phyloP scores from a whole-genome alignment of 768 basidiomycete genomes.

The Amanita rimosa region DNA sequence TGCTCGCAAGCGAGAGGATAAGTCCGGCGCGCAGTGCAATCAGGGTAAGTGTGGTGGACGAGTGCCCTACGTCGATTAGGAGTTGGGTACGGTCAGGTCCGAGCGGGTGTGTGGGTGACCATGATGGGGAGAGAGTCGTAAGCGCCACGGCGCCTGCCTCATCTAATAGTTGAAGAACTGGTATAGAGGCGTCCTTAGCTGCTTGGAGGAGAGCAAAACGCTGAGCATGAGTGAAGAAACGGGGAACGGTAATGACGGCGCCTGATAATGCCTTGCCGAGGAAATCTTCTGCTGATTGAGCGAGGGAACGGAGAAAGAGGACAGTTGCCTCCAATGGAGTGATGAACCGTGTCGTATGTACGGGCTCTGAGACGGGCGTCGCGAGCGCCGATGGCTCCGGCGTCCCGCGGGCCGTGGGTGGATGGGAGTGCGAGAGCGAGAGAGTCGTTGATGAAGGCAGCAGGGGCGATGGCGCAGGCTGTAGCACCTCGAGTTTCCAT shows the following conservation, averaged over 20 bases:
- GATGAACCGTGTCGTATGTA: conserved; percentile 53
- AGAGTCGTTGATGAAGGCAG: conserved; percentile 27
- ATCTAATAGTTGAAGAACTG: conserved; percentile 78
- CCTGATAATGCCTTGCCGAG: conserved; percentile 69
- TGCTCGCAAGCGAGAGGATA: conserved; percentile 45
- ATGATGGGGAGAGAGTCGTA: conserved; percentile 36
- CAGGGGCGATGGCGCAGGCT: conserved; percentile 64
- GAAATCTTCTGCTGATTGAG: conserved; percentile 85
- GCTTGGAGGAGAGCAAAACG: conserved; percentile 61
- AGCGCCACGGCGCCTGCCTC: conserved; percentile 73
- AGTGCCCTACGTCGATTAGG: conserved; percentile 72
- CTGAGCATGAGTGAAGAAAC: conserved; percentile 62
- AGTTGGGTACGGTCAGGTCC: conserved; percentile 64
- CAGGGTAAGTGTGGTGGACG: conserved; percentile 56
- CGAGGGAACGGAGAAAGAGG: conserved; percentile 76
- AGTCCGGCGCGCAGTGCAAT: conserved; percentile 72
- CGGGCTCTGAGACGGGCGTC: conserved; percentile 67
- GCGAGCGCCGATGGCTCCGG: conserved; percentile 43
- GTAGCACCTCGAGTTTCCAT: conserved; percentile 74
- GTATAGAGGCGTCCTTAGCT: conserved; percentile 70
- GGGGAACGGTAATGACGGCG: conserved; percentile 76
- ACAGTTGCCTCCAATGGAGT: conserved; percentile 77
- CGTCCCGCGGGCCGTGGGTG: conserved; percentile 43
- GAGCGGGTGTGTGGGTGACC: conserved; percentile 23
- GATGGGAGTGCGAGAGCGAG: conserved; percentile 19